phyloP scores from a whole-genome alignment of 805 yeast genomes.

The Ogataea sp. region DNA sequence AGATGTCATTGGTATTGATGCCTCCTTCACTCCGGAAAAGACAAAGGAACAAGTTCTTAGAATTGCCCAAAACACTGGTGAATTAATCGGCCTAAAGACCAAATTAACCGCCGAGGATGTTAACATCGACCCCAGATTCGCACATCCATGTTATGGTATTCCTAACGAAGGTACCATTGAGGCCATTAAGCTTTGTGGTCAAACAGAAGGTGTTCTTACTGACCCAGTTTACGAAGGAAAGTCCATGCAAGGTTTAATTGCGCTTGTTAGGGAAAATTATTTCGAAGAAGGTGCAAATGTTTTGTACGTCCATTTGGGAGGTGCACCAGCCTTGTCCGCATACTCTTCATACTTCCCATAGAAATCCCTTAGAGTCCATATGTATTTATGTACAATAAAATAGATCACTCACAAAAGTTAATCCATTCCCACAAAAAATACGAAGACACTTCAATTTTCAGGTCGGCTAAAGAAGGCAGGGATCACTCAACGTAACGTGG shows the following conservation, averaged over 20 bases:
- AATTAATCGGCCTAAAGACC: slow-evolving; percentile 21
- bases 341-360: slow-evolving; percentile 14
- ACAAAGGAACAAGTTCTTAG: slow-evolving; percentile 26
- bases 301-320: slow-evolving; percentile 25
- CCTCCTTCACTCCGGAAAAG: slow-evolving; percentile 26
- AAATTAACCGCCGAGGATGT: slow-evolving; percentile 18
- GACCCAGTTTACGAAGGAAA: slow-evolving; percentile 31
- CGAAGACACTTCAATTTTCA: too few relatives aligned
- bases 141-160: slow-evolving; percentile 25
- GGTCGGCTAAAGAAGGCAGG: too few relatives aligned
- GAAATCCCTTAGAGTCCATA: too few relatives aligned
- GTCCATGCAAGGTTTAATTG: slow-evolving; percentile 26
- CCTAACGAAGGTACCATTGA: slow-evolving; percentile 29
- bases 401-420: too few relatives aligned
- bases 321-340: slow-evolving; percentile 26
- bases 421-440: too few relatives aligned
- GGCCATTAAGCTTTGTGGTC: slow-evolving; percentile 27
- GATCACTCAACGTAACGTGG: background rate
- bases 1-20: slow-evolving; percentile 29
- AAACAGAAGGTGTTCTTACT: slow-evolving; percentile 27
- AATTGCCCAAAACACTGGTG: slow-evolving; percentile 24
- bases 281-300: slow-evolving; percentile 22
- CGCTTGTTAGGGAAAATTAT: slow-evolving; percentile 17
- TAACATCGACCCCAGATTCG: slow-evolving; percentile 24
- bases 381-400: too few relatives aligned